Percentiles rank a stretch among this genome's conserved stretches.
Conservation (phyloP, 129 eudicot genomes). For the Smallanthus sonchifolius region DNA sequence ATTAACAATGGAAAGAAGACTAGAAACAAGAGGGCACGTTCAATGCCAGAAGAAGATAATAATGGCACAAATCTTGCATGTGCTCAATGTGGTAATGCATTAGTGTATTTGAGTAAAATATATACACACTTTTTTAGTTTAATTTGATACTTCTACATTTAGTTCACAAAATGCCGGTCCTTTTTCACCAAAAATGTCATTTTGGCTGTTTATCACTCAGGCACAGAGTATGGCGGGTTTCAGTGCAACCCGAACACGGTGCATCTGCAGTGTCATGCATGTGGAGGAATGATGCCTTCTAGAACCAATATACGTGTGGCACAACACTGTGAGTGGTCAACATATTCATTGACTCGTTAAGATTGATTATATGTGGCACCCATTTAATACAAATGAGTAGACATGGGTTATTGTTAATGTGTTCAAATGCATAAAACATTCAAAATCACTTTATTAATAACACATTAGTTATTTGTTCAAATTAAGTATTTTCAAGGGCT, state of each 20-base stretch:
- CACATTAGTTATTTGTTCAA: not conserved
- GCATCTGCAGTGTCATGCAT: slow-evolving; percentile 87
- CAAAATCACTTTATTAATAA: not conserved
- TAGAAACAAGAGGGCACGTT: slow-evolving; percentile 54
- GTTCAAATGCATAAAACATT: not conserved
- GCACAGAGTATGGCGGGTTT: slow-evolving; percentile 51
- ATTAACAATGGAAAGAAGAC: slow-evolving; percentile 40
- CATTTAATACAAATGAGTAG: not conserved
- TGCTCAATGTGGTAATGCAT: slow-evolving; percentile 70
- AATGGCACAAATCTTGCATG: slow-evolving; percentile 45
- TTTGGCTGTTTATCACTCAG: slow-evolving; percentile 29
- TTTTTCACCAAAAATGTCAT: not conserved
- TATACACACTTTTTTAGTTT: not conserved
- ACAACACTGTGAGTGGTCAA: slow-evolving; percentile 68
- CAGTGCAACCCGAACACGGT: slow-evolving; percentile 63
- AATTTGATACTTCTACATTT: not conserved
- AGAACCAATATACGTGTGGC: slow-evolving; percentile 51
- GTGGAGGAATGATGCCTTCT: slow-evolving; percentile 97
- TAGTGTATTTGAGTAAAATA: not conserved
- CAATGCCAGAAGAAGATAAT: slow-evolving; percentile 41
- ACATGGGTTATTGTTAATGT: not conserved
- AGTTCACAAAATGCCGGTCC: not conserved
- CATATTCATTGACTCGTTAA: not conserved
- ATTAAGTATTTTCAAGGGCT: not conserved
- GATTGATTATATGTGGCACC: not conserved